Evolutionary conservation across 192 early-diverging fungal species (phyloP).

Genomic region (Diversispora epigaea): DNA sequence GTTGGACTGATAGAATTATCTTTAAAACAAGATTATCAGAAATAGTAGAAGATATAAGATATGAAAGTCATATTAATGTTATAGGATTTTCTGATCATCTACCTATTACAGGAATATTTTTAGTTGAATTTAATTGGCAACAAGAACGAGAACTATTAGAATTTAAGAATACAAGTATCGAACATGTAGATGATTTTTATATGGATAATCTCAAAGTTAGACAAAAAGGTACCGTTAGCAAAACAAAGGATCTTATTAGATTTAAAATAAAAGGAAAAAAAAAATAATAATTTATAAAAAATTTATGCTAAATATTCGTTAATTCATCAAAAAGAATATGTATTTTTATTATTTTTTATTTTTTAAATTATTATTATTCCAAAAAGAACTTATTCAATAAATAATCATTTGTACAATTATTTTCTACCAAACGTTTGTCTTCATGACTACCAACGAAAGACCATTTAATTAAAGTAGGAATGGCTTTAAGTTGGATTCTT

Average conservation of each 20-base stretch:
- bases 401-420: slow-evolving; percentile 2
- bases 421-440: slow-evolving; percentile 14
- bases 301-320: too few species aligned
- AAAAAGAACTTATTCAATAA: slow-evolving; percentile 6
- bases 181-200: too few species aligned
- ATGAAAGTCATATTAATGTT: slow-evolving; percentile 44
- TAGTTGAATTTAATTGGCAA: slow-evolving; percentile 51
- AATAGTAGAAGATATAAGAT: slow-evolving; percentile 37
- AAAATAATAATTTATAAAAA: too few species aligned
- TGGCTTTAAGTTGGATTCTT: slow-evolving; percentile 1
- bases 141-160: background rate
- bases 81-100: slow-evolving; percentile 50
- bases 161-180: background rate
- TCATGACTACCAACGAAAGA: background rate
- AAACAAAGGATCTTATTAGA: too few species aligned
- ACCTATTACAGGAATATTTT: slow-evolving; percentile 53
- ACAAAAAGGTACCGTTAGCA: too few species aligned
- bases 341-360: too few species aligned
- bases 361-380: background rate
- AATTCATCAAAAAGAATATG: too few species aligned
- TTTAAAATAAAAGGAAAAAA: too few species aligned
- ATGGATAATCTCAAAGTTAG: too few species aligned
- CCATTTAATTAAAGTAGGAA: slow-evolving; percentile 30
- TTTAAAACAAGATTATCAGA: slow-evolving; percentile 36
- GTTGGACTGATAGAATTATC: slow-evolving; percentile 27